Base-by-base conservation (phyloP, 2,329 filamentous ascomycete genomes). In the Exophiala bonariae region DNA sequence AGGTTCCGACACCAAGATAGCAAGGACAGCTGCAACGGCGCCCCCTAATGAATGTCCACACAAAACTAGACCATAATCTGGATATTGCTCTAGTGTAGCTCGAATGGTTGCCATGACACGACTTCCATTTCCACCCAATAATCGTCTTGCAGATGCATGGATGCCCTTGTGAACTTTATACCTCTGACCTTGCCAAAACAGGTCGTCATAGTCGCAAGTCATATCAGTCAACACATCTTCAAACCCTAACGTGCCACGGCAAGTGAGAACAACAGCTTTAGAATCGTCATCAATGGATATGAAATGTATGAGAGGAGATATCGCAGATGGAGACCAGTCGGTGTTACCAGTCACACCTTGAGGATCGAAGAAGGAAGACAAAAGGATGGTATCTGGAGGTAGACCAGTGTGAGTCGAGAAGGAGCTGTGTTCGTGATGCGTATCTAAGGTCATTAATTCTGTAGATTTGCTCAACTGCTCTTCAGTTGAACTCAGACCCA, bases 151-250 rank as follows among this genome's bases (percentile, higher is more conserved):
- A 1, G 85, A 87, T 1, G 85, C 83, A 61, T 87, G 83, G 44
- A 89, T 82, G 11, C 85, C 85, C 62, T 87, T 87, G 66, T 89
- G 85, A 0, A 88, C 85, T 55, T 84, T 81, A 69, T 86, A 87
- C 1, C 71, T 69, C 48, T 75, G 78, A 13, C 82, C 82, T 47
- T 81, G 76, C 82, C 85, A 85, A 4, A 70, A 52, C 8, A 86
- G 67, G 44, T 82, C 76, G 56, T 86, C 83, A 54, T 87, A 88
- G 37, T 87, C 85, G 64, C 85, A 88, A 22, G 84, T 84, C 77
- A 88, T 80, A 59, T 88, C 85, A 0, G 84, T 84, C 28, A 89
- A 68, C 18, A 88, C 79, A 60, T 89, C 85, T 58, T 88, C 85
- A 50, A 88, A 87, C 0, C 85, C 85, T 31, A 87, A 72, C 0